Evolutionary conservation across 805 yeast species (phyloP).

Genomic region (Ogataea chonburiensis): DNA sequence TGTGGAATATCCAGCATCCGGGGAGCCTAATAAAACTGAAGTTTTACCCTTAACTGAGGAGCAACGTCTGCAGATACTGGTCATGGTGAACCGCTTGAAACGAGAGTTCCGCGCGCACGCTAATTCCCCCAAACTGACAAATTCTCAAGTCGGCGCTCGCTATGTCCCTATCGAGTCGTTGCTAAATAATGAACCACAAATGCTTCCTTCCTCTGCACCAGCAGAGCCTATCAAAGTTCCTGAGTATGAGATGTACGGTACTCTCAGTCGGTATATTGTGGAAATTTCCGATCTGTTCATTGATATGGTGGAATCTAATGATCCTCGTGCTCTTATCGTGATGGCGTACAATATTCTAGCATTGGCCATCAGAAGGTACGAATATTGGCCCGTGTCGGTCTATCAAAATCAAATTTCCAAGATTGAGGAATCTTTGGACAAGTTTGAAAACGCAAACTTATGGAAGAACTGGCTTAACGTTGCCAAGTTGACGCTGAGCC

Average conservation of each 20-base stretch:
- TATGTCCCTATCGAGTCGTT: conserved; percentile 21
- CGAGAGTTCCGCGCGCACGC: conserved; percentile 25
- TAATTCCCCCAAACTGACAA: conserved; percentile 8
- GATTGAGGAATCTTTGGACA: conserved; percentile 14
- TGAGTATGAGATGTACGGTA: conserved; percentile 26
- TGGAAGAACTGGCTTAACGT: conserved; percentile 27
- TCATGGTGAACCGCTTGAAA: conserved; percentile 22
- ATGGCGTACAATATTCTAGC: conserved; percentile 22
- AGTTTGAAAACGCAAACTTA: conserved; percentile 9
- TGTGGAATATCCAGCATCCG: conserved; percentile 12
- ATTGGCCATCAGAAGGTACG: conserved; percentile 16
- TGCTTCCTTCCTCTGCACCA: background rate
- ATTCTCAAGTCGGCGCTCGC: conserved; percentile 9
- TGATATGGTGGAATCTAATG: conserved; percentile 19
- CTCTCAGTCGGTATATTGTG: conserved; percentile 22
- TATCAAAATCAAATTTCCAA: conserved; percentile 15
- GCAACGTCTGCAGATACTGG: conserved; percentile 6
- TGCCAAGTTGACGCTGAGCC: conserved; percentile 14
- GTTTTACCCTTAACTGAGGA: conserved; percentile 13
- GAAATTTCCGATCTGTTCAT: conserved; percentile 23
- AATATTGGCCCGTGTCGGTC: conserved; percentile 21
- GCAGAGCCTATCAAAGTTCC: conserved; percentile 3
- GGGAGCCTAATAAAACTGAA: conserved; percentile 6
- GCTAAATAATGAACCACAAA: conserved; percentile 10
- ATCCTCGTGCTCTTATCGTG: conserved; percentile 24